Conservation (phyloP, 192 early-diverging fungal genomes). For the Pilaira anomala region DNA sequence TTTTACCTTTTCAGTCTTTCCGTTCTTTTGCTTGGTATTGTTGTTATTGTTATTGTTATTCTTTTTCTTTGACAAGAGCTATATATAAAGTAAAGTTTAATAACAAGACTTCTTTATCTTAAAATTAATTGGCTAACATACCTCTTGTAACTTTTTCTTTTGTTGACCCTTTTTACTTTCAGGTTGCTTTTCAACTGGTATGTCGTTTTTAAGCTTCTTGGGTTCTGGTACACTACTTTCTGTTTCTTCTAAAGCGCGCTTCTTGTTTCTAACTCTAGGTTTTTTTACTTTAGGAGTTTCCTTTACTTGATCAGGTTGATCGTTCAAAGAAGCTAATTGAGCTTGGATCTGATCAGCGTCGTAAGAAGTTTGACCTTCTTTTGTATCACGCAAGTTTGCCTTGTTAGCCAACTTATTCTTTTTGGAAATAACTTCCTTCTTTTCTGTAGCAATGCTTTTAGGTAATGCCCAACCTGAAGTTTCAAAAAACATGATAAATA, state of each 20-base stretch:
- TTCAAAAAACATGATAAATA: conserved; percentile 11
- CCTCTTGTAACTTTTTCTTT: conserved; percentile 30
- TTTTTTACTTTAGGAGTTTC: neutral
- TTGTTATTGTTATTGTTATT: neutral
- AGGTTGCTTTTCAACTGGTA: neutral
- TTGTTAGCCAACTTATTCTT: neutral
- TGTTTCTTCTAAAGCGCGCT: neutral
- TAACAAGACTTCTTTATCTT: too few relatives aligned
- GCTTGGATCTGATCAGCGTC: conserved; percentile 27
- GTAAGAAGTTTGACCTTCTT: conserved; percentile 1
- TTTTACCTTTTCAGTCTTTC: neutral
- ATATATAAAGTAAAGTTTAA: neutral
- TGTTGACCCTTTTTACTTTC: neutral
- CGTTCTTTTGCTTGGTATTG: neutral
- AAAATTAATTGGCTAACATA: neutral
- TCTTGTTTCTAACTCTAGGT: neutral
- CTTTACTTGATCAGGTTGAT: neutral
- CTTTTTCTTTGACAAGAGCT: neutral
- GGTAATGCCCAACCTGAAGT: conserved; percentile 27
- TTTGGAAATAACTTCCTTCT: neutral
- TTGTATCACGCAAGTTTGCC: neutral
- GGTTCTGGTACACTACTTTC: neutral
- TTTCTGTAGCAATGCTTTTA: conserved; percentile 8
- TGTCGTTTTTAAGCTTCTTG: neutral
- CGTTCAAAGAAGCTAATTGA: conserved; percentile 13